Base-by-base conservation (phyloP, 164 flowering plant species). In the Magnolia sinica region DNA sequence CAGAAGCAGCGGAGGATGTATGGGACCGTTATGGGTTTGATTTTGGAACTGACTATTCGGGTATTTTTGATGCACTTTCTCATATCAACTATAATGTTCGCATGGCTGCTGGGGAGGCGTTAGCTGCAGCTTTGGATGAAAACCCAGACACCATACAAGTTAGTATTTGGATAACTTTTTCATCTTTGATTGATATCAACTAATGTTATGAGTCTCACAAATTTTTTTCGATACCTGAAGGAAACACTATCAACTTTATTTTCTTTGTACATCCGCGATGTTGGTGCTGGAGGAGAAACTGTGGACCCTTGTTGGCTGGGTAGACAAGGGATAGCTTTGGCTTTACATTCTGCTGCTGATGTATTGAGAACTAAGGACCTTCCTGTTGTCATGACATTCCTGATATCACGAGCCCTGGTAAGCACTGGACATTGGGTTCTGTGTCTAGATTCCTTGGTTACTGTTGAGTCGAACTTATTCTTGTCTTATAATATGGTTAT, bases 71-170 rank as follows among this genome's bases (percentile, higher is more conserved):
- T 81, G 96, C 97, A 37, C 96, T 96, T 79, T 91, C 93, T 67
- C 92, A 96, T 86, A 78, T 79, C 72, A 94, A 96, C 80, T 91
- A 91, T 77, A 93, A 90, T 86, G 94, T 94, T 23, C 89, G 99
- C 8, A 75, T 92, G 82, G 96, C 99, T 76, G 92, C 98, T 59
- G 94, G 87, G 0, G 99, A 96, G 86, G 98, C 97, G 78, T 82
- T 96, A 78, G 97, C 99, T 76, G 92, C 98, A 64, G 93, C 95
- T 80, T 84, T 96, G 81, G 98, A 96, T 89, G 99, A 96, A 85
- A 81, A 85, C 10, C 99, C 96, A 27, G 97, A 94, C 72, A 77
- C 89, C 18, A 91, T 93, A 78, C 98, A 96, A 89, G 99, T 96
- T 22, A 27, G 79, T 78, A 0, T 65, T 23, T 68, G 64, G 8